Evolutionary conservation across 768 basidiomycete species (phyloP).

Genomic region (Suillus decipiens): DNA sequence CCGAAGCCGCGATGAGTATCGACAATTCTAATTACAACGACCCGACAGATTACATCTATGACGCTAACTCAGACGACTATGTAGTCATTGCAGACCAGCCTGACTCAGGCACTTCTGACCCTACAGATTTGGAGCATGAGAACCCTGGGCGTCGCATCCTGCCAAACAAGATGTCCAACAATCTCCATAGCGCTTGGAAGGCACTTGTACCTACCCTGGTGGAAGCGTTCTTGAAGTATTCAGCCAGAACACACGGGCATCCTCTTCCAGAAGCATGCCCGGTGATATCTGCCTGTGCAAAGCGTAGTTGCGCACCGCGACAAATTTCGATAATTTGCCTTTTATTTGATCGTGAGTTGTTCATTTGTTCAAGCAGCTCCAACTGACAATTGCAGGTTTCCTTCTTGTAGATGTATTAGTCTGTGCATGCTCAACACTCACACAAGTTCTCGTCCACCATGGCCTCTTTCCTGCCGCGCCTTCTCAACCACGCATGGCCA

Average conservation of each 20-base stretch:
- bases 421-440: conserved; percentile 26
- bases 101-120: not conserved
- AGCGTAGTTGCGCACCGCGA: not conserved
- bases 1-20: not conserved
- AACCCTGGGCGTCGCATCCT: not conserved
- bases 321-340: not conserved
- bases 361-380: not conserved
- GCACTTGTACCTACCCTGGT: conserved; percentile 8
- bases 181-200: conserved; percentile 2
- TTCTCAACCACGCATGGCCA: conserved; percentile 16
- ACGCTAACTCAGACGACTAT: not conserved
- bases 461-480: conserved; percentile 35
- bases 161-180: not conserved
- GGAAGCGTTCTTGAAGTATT: not conserved
- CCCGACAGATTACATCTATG: not conserved
- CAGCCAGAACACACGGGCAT: not conserved
- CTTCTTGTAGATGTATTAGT: conserved; percentile 9
- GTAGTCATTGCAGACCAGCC: not conserved
- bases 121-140: not conserved
- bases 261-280: not conserved
- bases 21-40: not conserved
- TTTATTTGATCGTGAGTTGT: conserved; percentile 10
- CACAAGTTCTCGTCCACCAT: conserved; percentile 27
- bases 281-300: conserved; percentile 2
- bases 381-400: conserved; percentile 18